Conservation (phyloP, 305 asterid species). For the Petunia hybrid region DNA sequence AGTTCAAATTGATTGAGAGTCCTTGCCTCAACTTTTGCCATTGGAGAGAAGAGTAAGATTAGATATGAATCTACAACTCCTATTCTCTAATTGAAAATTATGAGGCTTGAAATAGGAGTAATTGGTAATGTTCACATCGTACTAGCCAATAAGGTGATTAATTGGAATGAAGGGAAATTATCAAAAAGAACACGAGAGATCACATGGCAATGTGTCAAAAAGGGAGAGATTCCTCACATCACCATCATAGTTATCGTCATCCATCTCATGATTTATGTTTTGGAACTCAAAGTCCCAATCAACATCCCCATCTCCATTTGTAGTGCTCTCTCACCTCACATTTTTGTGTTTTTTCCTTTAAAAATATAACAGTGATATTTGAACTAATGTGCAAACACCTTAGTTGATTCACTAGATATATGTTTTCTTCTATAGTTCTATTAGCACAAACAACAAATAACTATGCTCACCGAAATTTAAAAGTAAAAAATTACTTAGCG, state of each 20-base stretch:
- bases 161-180: slow-evolving; percentile 11
- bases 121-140: not conserved
- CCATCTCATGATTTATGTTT: slow-evolving; percentile 55
- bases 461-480: too few species aligned
- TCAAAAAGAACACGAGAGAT: not conserved
- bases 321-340: slow-evolving; percentile 11
- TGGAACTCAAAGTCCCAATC: slow-evolving; percentile 42
- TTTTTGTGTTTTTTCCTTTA: not conserved
- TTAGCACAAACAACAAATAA: not conserved
- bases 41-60: not conserved
- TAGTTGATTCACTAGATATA: too few species aligned
- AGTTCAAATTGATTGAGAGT: too few species aligned
- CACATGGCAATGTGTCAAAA: slow-evolving; percentile 38
- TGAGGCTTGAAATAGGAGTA: not conserved
- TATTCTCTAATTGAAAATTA: not conserved
- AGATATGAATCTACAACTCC: not conserved
- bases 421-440: too few species aligned
- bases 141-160: not conserved
- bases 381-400: not conserved
- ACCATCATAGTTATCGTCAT: slow-evolving; percentile 51
- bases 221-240: slow-evolving; percentile 35
- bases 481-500: too few species aligned
- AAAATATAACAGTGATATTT: too few species aligned
- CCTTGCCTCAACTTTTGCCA: too few species aligned
- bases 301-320: slow-evolving; percentile 17